phyloP scores from a whole-genome alignment of 768 basidiomycete genomes.

The Pleurotus giganteus region DNA sequence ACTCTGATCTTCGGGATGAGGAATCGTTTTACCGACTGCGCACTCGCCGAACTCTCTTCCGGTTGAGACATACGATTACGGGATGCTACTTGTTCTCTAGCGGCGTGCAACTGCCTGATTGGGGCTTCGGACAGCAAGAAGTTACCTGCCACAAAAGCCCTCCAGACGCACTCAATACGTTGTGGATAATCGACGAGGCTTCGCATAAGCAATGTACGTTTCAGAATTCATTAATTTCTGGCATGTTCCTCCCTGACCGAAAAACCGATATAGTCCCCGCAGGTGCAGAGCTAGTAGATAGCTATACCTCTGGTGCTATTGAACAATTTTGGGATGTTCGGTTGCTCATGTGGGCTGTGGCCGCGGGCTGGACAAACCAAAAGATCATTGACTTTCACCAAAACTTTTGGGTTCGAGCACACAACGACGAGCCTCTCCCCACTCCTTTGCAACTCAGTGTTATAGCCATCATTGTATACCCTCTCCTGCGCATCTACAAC shows the following conservation, averaged over 20 bases:
- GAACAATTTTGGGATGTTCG: not conserved
- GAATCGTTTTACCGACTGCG: conserved; percentile 71
- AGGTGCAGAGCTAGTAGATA: too few relatives aligned
- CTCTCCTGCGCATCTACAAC: not conserved
- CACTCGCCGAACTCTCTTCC: conserved; percentile 80
- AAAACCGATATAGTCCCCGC: too few relatives aligned
- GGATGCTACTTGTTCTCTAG: conserved; percentile 98
- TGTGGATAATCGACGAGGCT: not conserved
- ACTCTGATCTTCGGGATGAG: conserved; percentile 58
- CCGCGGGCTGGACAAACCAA: not conserved
- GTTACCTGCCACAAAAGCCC: conserved; percentile 99
- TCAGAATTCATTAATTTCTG: not conserved
- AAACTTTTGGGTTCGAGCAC: not conserved
- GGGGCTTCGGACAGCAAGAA: conserved; percentile 98
- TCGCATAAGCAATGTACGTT: not conserved
- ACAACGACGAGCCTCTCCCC: not conserved
- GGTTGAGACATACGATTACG: conserved; percentile 80
- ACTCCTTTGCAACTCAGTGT: not conserved
- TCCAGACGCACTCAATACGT: conserved; percentile 18
- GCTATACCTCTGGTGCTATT: too few relatives aligned
- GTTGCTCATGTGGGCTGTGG: not conserved
- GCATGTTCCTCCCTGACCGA: too few relatives aligned
- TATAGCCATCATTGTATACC: not conserved
- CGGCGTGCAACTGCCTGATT: conserved; percentile 95
- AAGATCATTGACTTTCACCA: not conserved